A percentile compares a stretch with the other conserved stretches of the same genome.
Evolutionary conservation across 345 rosid genomes (phyloP).

Genomic region (Jatropha curcas): DNA sequence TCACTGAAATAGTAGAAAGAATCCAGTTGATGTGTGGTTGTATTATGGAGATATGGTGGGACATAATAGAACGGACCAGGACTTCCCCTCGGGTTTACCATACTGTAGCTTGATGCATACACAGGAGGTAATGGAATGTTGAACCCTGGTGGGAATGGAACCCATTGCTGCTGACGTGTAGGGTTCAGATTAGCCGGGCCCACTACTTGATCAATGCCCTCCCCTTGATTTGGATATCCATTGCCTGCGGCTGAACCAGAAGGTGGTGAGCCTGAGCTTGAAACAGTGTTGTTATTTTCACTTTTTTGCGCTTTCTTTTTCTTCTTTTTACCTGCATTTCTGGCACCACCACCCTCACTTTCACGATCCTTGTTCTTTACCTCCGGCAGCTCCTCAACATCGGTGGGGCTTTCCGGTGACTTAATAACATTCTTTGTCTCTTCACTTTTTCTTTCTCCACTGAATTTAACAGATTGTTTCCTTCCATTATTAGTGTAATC

Average conservation of each 20-base stretch:
- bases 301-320: constrained; percentile 4
- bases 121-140: constrained; percentile 5
- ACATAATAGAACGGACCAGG: constrained; percentile 10
- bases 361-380: neutral
- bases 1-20: constrained; percentile 25
- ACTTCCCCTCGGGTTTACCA: constrained; percentile 17
- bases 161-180: constrained; percentile 14
- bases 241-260: neutral
- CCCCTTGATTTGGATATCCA: neutral
- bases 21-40: neutral
- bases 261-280: constrained; percentile 5
- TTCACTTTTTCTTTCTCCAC: neutral
- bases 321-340: constrained; percentile 9
- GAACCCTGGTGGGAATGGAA: constrained; percentile 13
- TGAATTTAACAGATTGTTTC: neutral
- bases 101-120: constrained; percentile 5
- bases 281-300: neutral
- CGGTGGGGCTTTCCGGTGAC: constrained; percentile 3
- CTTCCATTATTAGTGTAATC: neutral
- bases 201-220: constrained; percentile 6
- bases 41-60: neutral
- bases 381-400: neutral
- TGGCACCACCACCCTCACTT: neutral
- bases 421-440: neutral
- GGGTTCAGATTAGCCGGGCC: constrained; percentile 18